Evolutionary conservation across 2,329 filamentous ascomycete species (phyloP).

Genomic region (Chaetothyriales sp.): DNA sequence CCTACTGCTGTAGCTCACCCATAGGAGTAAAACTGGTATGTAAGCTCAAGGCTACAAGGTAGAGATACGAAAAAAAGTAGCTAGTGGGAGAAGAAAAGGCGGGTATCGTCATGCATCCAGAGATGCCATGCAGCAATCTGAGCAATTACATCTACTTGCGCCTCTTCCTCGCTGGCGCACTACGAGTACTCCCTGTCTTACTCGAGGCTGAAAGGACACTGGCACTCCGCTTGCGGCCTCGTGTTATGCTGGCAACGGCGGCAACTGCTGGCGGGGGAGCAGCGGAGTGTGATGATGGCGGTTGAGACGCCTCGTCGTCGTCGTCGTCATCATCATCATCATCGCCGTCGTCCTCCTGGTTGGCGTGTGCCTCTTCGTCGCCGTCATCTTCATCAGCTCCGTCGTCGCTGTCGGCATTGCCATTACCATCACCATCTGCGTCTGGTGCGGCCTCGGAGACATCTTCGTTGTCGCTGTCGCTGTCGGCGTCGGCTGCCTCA

Average conservation of each 20-base stretch:
- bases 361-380: conserved; percentile 5
- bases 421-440: conserved; percentile 5
- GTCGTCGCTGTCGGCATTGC: conserved; percentile 4
- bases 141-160: not conserved
- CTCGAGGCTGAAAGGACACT: conserved; percentile 62
- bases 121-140: no score
- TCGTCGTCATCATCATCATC: conserved; percentile 2
- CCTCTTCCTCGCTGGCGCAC: conserved; percentile 16
- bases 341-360: not conserved
- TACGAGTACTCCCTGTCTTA: conserved; percentile 19
- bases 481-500: conserved; percentile 23
- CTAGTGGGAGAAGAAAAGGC: no score
- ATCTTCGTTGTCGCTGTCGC: conserved; percentile 20
- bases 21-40: no score
- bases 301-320: conserved; percentile 3
- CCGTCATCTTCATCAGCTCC: conserved; percentile 5
- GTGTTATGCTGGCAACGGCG: conserved; percentile 16
- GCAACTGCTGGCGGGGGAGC: conserved; percentile 5
- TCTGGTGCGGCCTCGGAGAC: conserved; percentile 9
- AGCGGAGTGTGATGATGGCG: not conserved
- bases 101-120: no score
- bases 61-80: no score
- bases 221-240: conserved; percentile 55
- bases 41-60: no score
- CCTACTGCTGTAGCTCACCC: no score